Conservation (phyloP, 2,329 filamentous ascomycete species). For the Alternaria sp. region DNA sequence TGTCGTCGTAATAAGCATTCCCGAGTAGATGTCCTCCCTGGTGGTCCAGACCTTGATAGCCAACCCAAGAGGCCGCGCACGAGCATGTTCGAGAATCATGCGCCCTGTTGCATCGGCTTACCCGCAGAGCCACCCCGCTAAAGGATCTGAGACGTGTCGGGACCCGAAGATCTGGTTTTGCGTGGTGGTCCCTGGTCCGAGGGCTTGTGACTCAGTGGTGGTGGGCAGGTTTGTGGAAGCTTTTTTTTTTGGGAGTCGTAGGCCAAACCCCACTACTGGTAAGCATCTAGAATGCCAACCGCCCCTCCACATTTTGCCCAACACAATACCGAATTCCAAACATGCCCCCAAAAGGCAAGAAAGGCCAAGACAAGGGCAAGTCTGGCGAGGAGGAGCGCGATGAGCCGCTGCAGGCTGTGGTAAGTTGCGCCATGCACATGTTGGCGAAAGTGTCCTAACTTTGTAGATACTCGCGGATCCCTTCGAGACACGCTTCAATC, state of each 20-base stretch:
- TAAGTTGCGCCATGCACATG: conserved; percentile 49
- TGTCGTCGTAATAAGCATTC: conserved; percentile 52
- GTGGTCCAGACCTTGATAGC: conserved; percentile 42
- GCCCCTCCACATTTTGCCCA: conserved; percentile 18
- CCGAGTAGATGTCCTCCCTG: conserved; percentile 28
- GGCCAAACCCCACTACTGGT: conserved; percentile 25
- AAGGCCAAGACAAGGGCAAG: conserved; percentile 53
- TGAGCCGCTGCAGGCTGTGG: conserved; percentile 70
- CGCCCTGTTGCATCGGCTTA: conserved; percentile 30
- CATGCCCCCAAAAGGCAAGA: conserved; percentile 61
- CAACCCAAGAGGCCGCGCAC: conserved; percentile 29
- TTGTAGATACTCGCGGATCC: conserved; percentile 86
- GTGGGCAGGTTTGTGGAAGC: conserved; percentile 22
- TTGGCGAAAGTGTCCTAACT: conserved; percentile 28
- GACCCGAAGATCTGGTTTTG: conserved; percentile 28
- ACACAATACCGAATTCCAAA: conserved; percentile 7
- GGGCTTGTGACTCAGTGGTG: conserved; percentile 30
- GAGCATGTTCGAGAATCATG: conserved; percentile 28
- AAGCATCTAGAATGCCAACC: conserved; percentile 21
- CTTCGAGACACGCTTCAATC: conserved; percentile 89
- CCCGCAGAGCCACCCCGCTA: conserved; percentile 38
- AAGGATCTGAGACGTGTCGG: conserved; percentile 34
- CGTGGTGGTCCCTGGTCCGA: conserved; percentile 20
- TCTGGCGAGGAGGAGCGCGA: conserved; percentile 65
- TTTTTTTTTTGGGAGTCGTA: conserved; percentile 17